Conservation (phyloP, 1,139 yeast species). For the Candida neerlandica region DNA sequence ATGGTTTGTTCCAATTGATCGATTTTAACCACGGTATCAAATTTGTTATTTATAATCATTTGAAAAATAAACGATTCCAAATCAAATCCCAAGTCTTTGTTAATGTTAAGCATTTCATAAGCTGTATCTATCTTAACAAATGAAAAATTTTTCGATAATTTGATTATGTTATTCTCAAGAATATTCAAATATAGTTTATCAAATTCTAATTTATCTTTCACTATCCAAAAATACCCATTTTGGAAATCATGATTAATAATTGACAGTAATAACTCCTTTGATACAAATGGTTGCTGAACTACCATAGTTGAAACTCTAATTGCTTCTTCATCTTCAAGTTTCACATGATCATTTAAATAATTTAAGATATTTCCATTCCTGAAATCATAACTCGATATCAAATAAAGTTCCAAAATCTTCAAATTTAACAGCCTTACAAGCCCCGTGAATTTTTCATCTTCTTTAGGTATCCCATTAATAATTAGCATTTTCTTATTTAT, state of each 20-base stretch:
- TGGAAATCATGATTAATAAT: constrained; percentile 8
- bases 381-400: constrained; percentile 39
- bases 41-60: constrained; percentile 39
- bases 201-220: constrained; percentile 14
- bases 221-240: constrained; percentile 11
- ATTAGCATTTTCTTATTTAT: constrained; percentile 41
- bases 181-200: constrained; percentile 25
- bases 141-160: constrained; percentile 32
- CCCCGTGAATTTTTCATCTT: constrained; percentile 5
- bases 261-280: neutral
- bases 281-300: constrained; percentile 12
- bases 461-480: constrained; percentile 21
- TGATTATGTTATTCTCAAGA: constrained; percentile 35
- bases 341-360: constrained; percentile 23
- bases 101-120: constrained; percentile 17
- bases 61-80: constrained; percentile 29
- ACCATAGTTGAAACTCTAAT: neutral
- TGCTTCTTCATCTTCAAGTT: neutral
- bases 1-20: constrained; percentile 35
- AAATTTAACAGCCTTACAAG: constrained; percentile 17
- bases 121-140: constrained; percentile 25
- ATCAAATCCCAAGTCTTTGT: constrained; percentile 18
- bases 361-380: constrained; percentile 31
- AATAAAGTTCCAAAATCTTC: constrained; percentile 33
- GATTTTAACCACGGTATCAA: constrained; percentile 32